Evolutionary conservation across 164 flowering plant genomes (phyloP).

Genomic region (Brasenia schreberi): DNA sequence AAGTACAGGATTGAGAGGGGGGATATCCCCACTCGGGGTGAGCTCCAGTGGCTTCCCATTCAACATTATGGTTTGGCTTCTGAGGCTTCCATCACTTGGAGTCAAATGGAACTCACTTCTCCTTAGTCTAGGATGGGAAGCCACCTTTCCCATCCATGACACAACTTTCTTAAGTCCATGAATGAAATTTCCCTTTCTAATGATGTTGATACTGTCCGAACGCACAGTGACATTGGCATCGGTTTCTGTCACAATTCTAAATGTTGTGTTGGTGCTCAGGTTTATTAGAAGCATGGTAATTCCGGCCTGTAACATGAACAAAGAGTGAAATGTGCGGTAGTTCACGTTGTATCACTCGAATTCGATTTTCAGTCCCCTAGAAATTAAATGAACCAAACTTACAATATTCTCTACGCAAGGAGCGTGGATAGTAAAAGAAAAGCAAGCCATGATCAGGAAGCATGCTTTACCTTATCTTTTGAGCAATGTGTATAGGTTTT

Average conservation of each 20-base stretch:
- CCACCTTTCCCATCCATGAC: conserved; percentile 51
- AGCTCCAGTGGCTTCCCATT: conserved; percentile 24
- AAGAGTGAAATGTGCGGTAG: neutral
- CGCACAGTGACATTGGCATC: conserved; percentile 9
- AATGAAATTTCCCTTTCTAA: conserved; percentile 17
- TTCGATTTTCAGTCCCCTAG: no score
- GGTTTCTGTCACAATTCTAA: conserved; percentile 21
- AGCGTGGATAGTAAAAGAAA: neutral
- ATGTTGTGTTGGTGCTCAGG: conserved; percentile 48
- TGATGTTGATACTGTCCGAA: conserved; percentile 1
- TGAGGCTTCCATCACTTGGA: conserved; percentile 26
- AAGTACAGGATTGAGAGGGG: conserved; percentile 29
- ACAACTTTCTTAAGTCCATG: conserved; percentile 32
- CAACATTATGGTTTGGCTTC: conserved; percentile 27
- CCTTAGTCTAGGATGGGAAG: conserved; percentile 18
- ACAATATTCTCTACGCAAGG: no score
- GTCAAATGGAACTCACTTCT: conserved; percentile 33
- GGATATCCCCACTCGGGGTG: conserved; percentile 27
- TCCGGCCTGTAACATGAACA: conserved; percentile 40
- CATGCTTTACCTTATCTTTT: conserved; percentile 52
- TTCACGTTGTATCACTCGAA: no score
- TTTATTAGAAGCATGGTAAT: conserved; percentile 71
- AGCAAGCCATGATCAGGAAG: neutral
- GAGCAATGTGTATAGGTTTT: conserved; percentile 88
- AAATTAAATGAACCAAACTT: no score